Evolutionary conservation across 495 filamentous ascomycete genomes (phyloP).

Genomic region (Cladorrhinum samala): DNA sequence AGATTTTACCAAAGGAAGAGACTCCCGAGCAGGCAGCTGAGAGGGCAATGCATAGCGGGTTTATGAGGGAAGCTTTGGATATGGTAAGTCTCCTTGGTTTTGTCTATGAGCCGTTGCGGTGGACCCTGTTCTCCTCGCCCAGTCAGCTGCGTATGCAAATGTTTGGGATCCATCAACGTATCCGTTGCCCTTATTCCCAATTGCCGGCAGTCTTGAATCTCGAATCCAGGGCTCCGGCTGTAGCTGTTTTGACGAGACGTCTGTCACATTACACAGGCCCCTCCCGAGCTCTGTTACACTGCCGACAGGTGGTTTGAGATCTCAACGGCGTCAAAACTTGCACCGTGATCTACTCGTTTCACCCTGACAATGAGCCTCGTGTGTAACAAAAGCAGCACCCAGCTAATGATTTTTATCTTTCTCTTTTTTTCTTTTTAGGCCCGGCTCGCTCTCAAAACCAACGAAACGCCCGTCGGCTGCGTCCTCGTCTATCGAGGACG

Average conservation of each 20-base stretch:
- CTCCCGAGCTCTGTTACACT: neutral
- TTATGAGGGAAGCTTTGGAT: slow-evolving; percentile 64
- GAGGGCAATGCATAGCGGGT: slow-evolving; percentile 44
- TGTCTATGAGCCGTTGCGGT: neutral
- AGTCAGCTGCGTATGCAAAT: neutral
- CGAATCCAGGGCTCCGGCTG: neutral
- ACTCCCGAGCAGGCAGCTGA: slow-evolving; percentile 29
- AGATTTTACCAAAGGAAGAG: slow-evolving; percentile 10
- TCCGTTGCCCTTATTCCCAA: neutral
- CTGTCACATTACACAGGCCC: neutral
- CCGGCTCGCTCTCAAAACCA: slow-evolving; percentile 66
- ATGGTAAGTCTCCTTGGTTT: slow-evolving; percentile 47
- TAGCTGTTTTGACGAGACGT: neutral
- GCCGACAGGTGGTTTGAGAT: neutral
- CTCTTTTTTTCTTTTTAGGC: slow-evolving; percentile 46
- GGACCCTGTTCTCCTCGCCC: neutral
- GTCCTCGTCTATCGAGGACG: slow-evolving; percentile 71
- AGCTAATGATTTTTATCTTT: neutral
- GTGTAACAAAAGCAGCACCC: neutral
- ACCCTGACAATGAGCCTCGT: slow-evolving; percentile 1
- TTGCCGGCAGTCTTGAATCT: neutral
- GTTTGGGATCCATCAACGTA: neutral
- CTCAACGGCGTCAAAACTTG: neutral
- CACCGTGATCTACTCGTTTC: neutral
- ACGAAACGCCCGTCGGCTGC: slow-evolving; percentile 95